Evolutionary conservation across 805 yeast species (phyloP), one percentile per base, ranked within the genome.

Genomic region (Lachancea meyersii): DNA sequence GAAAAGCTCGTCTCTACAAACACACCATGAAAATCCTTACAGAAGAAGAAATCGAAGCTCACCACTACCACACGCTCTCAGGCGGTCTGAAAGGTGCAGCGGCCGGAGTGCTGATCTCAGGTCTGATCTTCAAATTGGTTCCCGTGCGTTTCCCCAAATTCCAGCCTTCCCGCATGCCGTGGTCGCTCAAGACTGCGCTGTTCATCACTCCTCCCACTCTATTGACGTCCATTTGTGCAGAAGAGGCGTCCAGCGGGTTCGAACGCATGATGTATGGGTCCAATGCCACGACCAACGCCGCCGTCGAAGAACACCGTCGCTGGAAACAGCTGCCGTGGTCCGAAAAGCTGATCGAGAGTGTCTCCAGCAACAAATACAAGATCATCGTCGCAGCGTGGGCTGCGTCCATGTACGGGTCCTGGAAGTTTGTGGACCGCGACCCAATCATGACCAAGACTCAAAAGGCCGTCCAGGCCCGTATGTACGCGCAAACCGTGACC

Each of bases 401-500:
- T 4, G 83, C 78, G 18, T 80, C 91, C 3, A 64, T 85, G 69
- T 84, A 73, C 51, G 95, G 88, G 1, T 82, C 94, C 4, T 86
- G 91, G 86, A 75, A 65, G 36, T 55, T 68, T 35, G 86, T 84
- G 40, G 80, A 84, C 66, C 76, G 73, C 52, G 95, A 86, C 61
- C 80, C 79, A 49, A 68, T 79, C 59, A 75, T 86, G 82, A 76
- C 86, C 42, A 74, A 71, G 49, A 67, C 93, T 4, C 95, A 86
- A 67, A 86, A 84, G 62, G 77, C 84, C 38, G 93, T 83, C 26
- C 89, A 82, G 60, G 94, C 94, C 24, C 80, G 95, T 75, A 86
- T 86, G 84, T 86, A 86, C 59, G 95, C 95, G 9, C 95, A 86
- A 64, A 85, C 82, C 50, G 65, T 84, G 42, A 83, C 95, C 1